These are phyloP conservation scores for Xanthoceras sorbifolium DNA, from an alignment of 345 rosid genomes.

Conservation along the genomic window DNA sequence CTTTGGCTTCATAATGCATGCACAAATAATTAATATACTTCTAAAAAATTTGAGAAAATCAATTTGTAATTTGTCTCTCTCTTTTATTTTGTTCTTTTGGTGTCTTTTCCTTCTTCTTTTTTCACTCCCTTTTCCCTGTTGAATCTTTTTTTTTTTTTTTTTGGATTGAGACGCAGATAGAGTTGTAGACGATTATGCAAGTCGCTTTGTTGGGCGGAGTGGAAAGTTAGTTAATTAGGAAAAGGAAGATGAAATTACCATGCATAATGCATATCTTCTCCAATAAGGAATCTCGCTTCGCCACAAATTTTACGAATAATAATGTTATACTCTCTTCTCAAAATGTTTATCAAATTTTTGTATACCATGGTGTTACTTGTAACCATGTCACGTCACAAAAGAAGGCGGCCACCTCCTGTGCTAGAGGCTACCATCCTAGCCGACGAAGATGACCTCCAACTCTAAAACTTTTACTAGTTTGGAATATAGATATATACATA, in stretches of 20 bases:
- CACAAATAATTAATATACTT: slow-evolving; percentile 10
- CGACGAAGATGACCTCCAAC: too few species aligned
- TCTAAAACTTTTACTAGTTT: too few species aligned
- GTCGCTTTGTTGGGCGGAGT: slow-evolving; percentile 24
- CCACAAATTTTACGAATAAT: background rate
- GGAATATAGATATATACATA: too few species aligned
- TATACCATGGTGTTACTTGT: too few species aligned
- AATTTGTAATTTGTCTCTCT: slow-evolving; percentile 35
- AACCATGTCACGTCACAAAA: background rate
- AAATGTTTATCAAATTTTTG: too few species aligned
- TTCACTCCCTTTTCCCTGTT: slow-evolving; percentile 16
- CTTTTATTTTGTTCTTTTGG: background rate
- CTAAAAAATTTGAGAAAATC: slow-evolving; percentile 10
- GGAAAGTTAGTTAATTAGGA: background rate
- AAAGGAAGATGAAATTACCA: slow-evolving; percentile 3
- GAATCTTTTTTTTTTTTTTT: slow-evolving; percentile 14
- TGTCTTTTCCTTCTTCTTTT: slow-evolving; percentile 17
- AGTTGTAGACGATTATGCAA: slow-evolving; percentile 29
- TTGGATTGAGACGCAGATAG: slow-evolving; percentile 35
- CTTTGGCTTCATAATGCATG: slow-evolving; percentile 10
- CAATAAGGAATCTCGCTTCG: slow-evolving; percentile 30
- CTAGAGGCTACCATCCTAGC: too few species aligned
- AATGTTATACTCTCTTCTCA: background rate
- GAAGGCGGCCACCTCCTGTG: background rate
- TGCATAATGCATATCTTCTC: slow-evolving; percentile 24